Percentiles rank a stretch among this genome's conserved stretches.
Conservation (phyloP, 2,329 filamentous ascomycete genomes). For the Colletotrichum siamense region DNA sequence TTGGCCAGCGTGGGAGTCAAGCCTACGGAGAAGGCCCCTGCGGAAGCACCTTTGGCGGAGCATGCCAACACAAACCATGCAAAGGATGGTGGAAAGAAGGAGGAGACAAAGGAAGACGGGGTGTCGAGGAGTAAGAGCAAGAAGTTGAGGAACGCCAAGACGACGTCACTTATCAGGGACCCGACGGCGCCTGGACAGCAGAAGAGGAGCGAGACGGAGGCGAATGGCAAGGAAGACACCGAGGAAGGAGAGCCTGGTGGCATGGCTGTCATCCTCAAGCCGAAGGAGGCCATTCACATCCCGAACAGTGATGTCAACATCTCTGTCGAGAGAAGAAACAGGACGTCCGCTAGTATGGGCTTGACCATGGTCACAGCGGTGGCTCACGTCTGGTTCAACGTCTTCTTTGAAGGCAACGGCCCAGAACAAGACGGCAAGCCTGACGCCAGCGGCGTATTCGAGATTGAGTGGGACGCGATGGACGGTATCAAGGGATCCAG, state of each 20-base stretch:
- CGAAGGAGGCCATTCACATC: slow-evolving; percentile 70
- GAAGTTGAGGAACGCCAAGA: slow-evolving; percentile 29
- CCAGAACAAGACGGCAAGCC: slow-evolving; percentile 71
- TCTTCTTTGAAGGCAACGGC: slow-evolving; percentile 85
- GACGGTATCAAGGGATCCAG: slow-evolving; percentile 93
- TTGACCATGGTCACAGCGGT: slow-evolving; percentile 91
- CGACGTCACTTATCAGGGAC: slow-evolving; percentile 36
- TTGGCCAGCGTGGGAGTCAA: slow-evolving; percentile 48
- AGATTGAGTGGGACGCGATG: slow-evolving; percentile 71
- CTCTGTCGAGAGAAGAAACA: slow-evolving; percentile 85
- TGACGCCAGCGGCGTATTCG: slow-evolving; percentile 68
- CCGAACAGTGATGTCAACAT: slow-evolving; percentile 89
- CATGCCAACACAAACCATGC: slow-evolving; percentile 28
- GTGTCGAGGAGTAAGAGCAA: slow-evolving; percentile 23
- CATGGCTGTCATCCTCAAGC: slow-evolving; percentile 80
- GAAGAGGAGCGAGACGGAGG: slow-evolving; percentile 11
- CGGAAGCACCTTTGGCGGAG: slow-evolving; percentile 37
- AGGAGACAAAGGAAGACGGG: neutral
- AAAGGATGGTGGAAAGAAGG: slow-evolving; percentile 2
- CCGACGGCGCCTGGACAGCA: neutral
- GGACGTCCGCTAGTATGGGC: slow-evolving; percentile 76
- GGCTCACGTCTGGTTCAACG: slow-evolving; percentile 97
- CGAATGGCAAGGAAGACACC: neutral
- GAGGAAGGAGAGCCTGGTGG: slow-evolving; percentile 57
- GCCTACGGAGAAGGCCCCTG: slow-evolving; percentile 38